Evolutionary conservation across 192 early-diverging fungal species (phyloP).

Genomic region (Mortierella claussenii): DNA sequence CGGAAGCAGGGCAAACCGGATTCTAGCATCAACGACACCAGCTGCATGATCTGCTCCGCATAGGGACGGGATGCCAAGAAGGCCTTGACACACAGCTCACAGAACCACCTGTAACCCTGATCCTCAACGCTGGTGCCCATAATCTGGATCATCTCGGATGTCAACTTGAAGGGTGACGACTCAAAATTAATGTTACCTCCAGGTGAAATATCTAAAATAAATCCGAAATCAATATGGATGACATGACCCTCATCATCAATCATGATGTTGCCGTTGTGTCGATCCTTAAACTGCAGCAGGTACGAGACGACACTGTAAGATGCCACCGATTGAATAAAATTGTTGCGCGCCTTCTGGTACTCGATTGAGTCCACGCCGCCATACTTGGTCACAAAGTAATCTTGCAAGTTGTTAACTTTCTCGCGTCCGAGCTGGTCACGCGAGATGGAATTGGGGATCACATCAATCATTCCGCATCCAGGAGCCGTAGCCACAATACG

Average conservation of each 20-base stretch:
- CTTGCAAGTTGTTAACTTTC: constrained; percentile 95
- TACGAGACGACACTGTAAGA: constrained; percentile 96
- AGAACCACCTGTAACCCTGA: constrained; percentile 88
- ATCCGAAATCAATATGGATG: constrained; percentile 99
- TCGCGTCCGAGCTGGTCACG: constrained; percentile 98
- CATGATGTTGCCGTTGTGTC: constrained; percentile 99
- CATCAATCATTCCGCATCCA: constrained; percentile 98
- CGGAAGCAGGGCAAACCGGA: constrained; percentile 99
- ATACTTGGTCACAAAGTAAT: constrained; percentile 93
- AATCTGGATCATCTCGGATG: constrained; percentile 95
- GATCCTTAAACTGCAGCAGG: constrained; percentile 97
- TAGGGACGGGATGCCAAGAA: constrained; percentile 92
- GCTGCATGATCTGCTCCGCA: constrained; percentile 89
- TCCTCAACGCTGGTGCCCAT: constrained; percentile 90
- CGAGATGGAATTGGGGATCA: constrained; percentile 96
- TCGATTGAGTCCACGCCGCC: constrained; percentile 86
- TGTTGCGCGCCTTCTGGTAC: constrained; percentile 84
- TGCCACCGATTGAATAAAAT: constrained; percentile 95
- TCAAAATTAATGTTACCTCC: constrained; percentile 96
- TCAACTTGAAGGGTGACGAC: constrained; percentile 97
- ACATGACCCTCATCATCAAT: constrained; percentile 95
- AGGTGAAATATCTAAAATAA: constrained; percentile 98
- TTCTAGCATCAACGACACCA: constrained; percentile 93
- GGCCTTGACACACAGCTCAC: constrained; percentile 88
- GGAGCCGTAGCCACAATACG: constrained; percentile 96